Evolutionary conservation across 305 asterid genomes (phyloP).

Genomic region (Ilex paraguariensis): DNA sequence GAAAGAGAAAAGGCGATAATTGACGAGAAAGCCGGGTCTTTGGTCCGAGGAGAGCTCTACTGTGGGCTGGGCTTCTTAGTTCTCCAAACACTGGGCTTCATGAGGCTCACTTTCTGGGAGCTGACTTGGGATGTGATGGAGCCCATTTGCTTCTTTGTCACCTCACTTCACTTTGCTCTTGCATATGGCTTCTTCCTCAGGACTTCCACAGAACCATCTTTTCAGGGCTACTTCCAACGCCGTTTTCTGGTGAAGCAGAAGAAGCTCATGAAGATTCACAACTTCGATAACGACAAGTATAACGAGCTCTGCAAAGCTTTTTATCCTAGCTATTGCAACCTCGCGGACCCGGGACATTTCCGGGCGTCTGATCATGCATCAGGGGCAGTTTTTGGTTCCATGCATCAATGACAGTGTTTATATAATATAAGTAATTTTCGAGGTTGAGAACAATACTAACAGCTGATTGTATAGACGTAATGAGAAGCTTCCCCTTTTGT

Average conservation of each 20-base stretch:
- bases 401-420: slow-evolving; percentile 13
- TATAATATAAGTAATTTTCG: too few species aligned
- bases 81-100: slow-evolving; percentile 45
- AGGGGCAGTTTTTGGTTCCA: slow-evolving; percentile 12
- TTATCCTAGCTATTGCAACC: slow-evolving; percentile 27
- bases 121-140: slow-evolving; percentile 58
- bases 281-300: slow-evolving; percentile 54
- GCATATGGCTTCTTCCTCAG: slow-evolving; percentile 58
- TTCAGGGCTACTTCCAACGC: slow-evolving; percentile 58
- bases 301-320: slow-evolving; percentile 42
- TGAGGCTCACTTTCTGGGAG: slow-evolving; percentile 54
- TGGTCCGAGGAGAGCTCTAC: slow-evolving; percentile 51
- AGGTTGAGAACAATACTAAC: too few species aligned
- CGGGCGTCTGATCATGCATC: slow-evolving; percentile 2
- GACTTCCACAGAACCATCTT: slow-evolving; percentile 86
- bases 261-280: slow-evolving; percentile 49
- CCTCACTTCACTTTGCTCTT: slow-evolving; percentile 38
- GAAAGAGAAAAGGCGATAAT: slow-evolving; percentile 50
- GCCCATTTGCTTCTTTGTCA: slow-evolving; percentile 47
- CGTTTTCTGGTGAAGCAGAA: slow-evolving; percentile 64
- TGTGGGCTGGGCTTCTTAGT: slow-evolving; percentile 39
- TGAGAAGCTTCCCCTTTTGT: too few species aligned
- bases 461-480: too few species aligned
- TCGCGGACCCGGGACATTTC: not conserved
- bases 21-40: slow-evolving; percentile 56